phyloP scores from a whole-genome alignment of 805 yeast genomes.

The Zygoascus tannicola region DNA sequence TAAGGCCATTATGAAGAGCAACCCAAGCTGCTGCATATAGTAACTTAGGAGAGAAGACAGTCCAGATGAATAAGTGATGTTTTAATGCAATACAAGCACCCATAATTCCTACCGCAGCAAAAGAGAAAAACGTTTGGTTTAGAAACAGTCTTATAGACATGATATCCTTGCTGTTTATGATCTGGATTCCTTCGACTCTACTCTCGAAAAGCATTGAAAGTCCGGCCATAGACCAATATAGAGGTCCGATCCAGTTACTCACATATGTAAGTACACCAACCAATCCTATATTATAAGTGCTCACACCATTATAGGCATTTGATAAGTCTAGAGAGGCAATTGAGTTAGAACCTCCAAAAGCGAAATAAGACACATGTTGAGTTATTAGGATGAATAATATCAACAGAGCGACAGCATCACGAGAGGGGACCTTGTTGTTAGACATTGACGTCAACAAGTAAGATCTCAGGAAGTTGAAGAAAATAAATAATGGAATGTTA shows the following conservation, averaged over 20 bases:
- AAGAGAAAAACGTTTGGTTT: conserved; percentile 45
- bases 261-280: conserved; percentile 75
- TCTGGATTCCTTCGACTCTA: conserved; percentile 11
- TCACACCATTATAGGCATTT: conserved; percentile 84
- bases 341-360: conserved; percentile 85
- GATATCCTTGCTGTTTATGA: neutral
- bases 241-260: conserved; percentile 79
- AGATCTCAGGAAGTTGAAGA: conserved; percentile 26
- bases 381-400: conserved; percentile 40
- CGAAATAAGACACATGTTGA: conserved; percentile 74
- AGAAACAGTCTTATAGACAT: conserved; percentile 4
- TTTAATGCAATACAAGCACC: conserved; percentile 65
- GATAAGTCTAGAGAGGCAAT: conserved; percentile 84
- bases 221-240: conserved; percentile 62
- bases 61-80: conserved; percentile 91
- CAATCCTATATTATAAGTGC: conserved; percentile 52
- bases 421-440: conserved; percentile 6
- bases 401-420: conserved; percentile 12
- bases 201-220: conserved; percentile 33
- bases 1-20: conserved; percentile 21
- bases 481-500: conserved; percentile 46
- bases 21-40: conserved; percentile 74
- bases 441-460: conserved; percentile 10
- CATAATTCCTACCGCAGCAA: conserved; percentile 50
- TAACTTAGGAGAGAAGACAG: conserved; percentile 91